phyloP scores from a whole-genome alignment of 305 asterid species.

The Fraxinus dipetala region DNA sequence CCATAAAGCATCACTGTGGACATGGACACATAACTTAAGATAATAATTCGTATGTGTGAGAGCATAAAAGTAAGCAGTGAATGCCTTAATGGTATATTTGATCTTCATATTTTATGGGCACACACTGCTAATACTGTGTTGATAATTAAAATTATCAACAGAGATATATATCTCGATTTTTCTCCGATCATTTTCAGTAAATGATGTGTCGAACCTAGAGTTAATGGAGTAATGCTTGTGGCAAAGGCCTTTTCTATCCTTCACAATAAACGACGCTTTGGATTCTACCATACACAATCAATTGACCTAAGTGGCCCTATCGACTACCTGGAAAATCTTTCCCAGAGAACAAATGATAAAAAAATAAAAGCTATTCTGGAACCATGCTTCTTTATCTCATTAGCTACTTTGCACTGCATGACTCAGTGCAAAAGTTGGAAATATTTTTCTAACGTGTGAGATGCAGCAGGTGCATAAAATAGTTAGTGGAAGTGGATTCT shows the following conservation, averaged over 20 bases:
- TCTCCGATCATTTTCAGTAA: background rate
- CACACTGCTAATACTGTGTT: background rate
- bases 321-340: background rate
- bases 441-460: background rate
- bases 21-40: background rate
- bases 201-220: background rate
- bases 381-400: constrained; percentile 1
- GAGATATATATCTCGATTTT: background rate
- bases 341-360: background rate
- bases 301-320: constrained; percentile 17
- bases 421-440: background rate
- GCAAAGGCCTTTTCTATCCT: constrained; percentile 8
- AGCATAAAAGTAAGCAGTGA: constrained; percentile 6
- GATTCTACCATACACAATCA: constrained; percentile 7
- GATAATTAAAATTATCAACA: background rate
- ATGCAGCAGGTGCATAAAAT: background rate
- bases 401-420: constrained; percentile 5
- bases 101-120: constrained; percentile 10
- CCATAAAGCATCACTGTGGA: background rate
- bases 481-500: constrained; percentile 5
- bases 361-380: constrained; percentile 2
- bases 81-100: background rate
- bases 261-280: background rate
- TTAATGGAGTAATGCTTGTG: background rate
- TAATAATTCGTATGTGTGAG: constrained; percentile 10